A percentile compares a stretch with the other conserved stretches of the same genome.
These are phyloP conservation scores for Iberis amara DNA, from an alignment of 441 rosid species.

Conservation along the genomic window DNA sequence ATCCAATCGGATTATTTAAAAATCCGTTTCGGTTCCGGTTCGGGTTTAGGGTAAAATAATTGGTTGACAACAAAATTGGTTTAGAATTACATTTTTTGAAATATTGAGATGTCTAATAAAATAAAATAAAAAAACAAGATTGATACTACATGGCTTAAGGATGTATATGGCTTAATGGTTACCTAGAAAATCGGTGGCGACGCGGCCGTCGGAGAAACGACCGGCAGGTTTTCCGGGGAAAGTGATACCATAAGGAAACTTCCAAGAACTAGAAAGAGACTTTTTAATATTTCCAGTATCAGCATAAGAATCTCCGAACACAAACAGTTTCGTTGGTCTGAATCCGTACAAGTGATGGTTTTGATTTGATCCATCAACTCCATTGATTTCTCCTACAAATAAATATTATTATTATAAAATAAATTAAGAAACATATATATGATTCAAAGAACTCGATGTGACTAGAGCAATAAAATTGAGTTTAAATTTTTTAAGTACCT, in stretches of 20 bases:
- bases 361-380: neutral
- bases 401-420: neutral
- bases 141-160: too few relatives aligned
- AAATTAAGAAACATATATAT: slow-evolving; percentile 28
- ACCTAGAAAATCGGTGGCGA: slow-evolving; percentile 71
- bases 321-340: slow-evolving; percentile 44
- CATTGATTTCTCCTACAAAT: neutral
- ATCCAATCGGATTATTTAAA: too few relatives aligned
- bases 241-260: slow-evolving; percentile 56
- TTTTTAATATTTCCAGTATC: slow-evolving; percentile 42
- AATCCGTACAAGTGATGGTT: neutral
- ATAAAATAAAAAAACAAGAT: too few relatives aligned
- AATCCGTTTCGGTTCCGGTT: too few relatives aligned
- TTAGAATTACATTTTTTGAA: too few relatives aligned
- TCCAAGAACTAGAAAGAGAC: slow-evolving; percentile 39
- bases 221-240: slow-evolving; percentile 75
- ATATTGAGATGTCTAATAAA: too few relatives aligned
- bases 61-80: too few relatives aligned
- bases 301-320: slow-evolving; percentile 58
- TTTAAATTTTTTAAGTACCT: slow-evolving; percentile 1
- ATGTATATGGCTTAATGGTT: too few relatives aligned
- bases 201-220: slow-evolving; percentile 76
- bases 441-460: neutral
- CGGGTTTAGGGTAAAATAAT: too few relatives aligned
- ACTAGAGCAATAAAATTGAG: neutral